These are phyloP conservation scores for Penicillium sp. DNA, from an alignment of 2,329 filamentous ascomycete species.

Conservation along the genomic window DNA sequence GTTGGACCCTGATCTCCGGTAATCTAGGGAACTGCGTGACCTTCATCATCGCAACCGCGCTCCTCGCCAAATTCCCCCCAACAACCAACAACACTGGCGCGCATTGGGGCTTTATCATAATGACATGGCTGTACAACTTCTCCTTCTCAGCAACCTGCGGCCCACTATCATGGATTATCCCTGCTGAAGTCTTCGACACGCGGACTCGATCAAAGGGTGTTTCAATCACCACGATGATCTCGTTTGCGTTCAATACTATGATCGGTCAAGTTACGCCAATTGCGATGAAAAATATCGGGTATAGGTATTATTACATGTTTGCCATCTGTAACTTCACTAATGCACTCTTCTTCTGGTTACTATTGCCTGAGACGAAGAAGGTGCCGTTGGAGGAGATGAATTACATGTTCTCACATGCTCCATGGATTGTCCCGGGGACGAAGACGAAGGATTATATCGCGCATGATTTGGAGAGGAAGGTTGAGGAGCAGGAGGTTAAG, in stretches of 20 bases:
- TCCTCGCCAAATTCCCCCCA: constrained; percentile 62
- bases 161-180: constrained; percentile 60
- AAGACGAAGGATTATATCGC: constrained; percentile 53
- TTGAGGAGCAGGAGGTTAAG: constrained; percentile 59
- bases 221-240: constrained; percentile 69
- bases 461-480: constrained; percentile 59
- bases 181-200: constrained; percentile 73
- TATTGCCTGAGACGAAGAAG: constrained; percentile 65
- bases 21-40: constrained; percentile 69
- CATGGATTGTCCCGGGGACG: constrained; percentile 60
- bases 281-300: constrained; percentile 56
- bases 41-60: constrained; percentile 65
- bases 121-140: constrained; percentile 80
- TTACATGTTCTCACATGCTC: constrained; percentile 63
- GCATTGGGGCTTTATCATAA: constrained; percentile 62
- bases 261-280: constrained; percentile 67
- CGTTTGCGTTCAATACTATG: constrained; percentile 74
- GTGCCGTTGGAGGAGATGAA: constrained; percentile 67
- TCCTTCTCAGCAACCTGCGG: constrained; percentile 70
- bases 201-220: constrained; percentile 72
- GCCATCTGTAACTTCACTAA: constrained; percentile 68
- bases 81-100: constrained; percentile 41
- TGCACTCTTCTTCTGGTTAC: constrained; percentile 64
- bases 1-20: constrained; percentile 69
- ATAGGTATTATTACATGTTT: constrained; percentile 60